Base-by-base conservation (phyloP, 1,284 basidiomycete species). In the Quambalaria eucalypti region DNA sequence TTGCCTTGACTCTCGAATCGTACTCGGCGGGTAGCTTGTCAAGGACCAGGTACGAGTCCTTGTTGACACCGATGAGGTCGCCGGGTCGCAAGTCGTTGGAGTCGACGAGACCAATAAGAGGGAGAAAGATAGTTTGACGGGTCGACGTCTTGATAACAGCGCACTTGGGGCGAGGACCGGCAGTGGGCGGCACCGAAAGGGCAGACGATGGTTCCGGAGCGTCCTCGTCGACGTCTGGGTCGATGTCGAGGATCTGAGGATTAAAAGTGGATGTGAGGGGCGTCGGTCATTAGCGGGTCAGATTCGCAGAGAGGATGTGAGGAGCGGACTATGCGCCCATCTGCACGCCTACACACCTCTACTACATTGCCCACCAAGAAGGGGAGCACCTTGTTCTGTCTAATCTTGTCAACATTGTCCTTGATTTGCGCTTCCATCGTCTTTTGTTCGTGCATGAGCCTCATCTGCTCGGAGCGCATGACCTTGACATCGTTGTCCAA, bases 131-230 rank as follows among this genome's bases (percentile, higher is more conserved):
- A 40, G 95, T 98, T 80, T 83, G 76, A 58, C 95, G 85, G 4
- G 93, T 98, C 0, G 90, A 92, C 1, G 93, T 98, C 80, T 97
- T 99, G 81, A 98, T 92, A 51, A 97, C 93, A 5, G 93, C 95
- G 70, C 90, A 96, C 81, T 97, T 96, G 42, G 91, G 25, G 19
- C 42, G 42, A 14, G 16, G 19, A 12, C 42, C 42, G 16, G 25
- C 42, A 19, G 36, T 39, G 36, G 36, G 36, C 3, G 36, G 36
- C 21, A 39, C 36, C 5, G 36, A 39, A 4, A 39, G 16, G 36
- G 19, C 87, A 67, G 90, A 88, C 19, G 91, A 90, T 48, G 91
- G 92, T 23, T 78, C 78, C 48, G 77, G 76, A 57, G 92, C 88
- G 71, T 93, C 90, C 77, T 92, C 87, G 53, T 84, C 85, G 75